These are phyloP conservation scores for Schizopora paradoxa DNA, from an alignment of 1,284 basidiomycete genomes.

Conservation along the genomic window DNA sequence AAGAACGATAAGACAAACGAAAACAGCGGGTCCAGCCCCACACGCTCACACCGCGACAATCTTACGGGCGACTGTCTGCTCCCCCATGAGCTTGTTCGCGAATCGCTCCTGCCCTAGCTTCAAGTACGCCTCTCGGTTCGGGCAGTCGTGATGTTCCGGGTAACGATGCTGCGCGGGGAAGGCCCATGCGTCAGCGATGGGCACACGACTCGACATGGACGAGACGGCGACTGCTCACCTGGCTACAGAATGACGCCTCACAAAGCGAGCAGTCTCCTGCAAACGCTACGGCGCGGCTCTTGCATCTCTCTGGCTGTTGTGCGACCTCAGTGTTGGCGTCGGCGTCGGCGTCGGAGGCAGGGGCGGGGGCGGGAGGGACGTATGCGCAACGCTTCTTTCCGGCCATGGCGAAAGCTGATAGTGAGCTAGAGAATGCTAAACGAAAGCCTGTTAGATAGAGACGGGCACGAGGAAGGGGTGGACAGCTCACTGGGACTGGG, in stretches of 20 bases:
- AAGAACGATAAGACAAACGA: constrained; percentile 5
- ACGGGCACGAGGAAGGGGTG: too few relatives aligned
- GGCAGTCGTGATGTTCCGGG: constrained; percentile 77
- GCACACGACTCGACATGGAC: constrained; percentile 7
- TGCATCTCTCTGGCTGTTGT: constrained; percentile 64
- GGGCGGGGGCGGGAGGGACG: too few relatives aligned
- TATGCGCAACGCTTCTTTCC: constrained; percentile 82
- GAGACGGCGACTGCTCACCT: constrained; percentile 42
- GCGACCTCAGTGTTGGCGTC: too few relatives aligned
- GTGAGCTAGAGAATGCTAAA: too few relatives aligned
- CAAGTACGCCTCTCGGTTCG: constrained; percentile 72
- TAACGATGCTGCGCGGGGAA: constrained; percentile 59
- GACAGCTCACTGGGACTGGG: too few relatives aligned
- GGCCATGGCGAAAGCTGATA: too few relatives aligned
- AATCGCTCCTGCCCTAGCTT: constrained; percentile 82
- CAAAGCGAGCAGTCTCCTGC: constrained; percentile 81
- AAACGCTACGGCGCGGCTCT: constrained; percentile 70
- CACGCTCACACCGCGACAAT: constrained; percentile 64
- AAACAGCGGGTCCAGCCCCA: constrained; percentile 9
- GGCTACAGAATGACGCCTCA: constrained; percentile 66
- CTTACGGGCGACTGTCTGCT: constrained; percentile 81
- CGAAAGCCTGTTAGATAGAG: too few relatives aligned
- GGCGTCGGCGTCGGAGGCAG: too few relatives aligned
- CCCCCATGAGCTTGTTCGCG: constrained; percentile 79
- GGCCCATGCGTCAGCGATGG: constrained; percentile 20